Evolutionary conservation across 257 asterid species (phyloP).

Genomic region (Datura wrightii): DNA sequence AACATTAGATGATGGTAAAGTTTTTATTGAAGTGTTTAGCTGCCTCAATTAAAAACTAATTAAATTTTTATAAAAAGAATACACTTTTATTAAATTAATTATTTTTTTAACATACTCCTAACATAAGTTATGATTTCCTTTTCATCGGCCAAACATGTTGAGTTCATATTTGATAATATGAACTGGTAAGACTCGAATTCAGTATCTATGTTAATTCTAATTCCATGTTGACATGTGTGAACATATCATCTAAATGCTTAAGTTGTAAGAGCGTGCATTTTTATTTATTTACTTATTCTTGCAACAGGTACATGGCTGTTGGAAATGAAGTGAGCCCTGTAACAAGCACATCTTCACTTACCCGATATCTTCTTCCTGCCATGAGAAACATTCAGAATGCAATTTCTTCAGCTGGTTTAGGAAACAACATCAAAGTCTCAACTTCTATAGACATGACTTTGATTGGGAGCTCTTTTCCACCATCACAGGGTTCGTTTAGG

Average conservation of each 20-base stretch:
- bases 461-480: conserved; percentile 43
- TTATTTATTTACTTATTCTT: background rate
- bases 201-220: background rate
- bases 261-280: background rate
- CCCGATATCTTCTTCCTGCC: background rate
- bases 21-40: background rate
- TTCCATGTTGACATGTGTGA: background rate
- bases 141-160: background rate
- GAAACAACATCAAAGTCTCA: conserved; percentile 30
- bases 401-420: conserved; percentile 20
- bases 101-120: background rate
- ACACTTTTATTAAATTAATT: background rate
- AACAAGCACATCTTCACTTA: background rate
- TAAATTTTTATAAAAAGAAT: background rate
- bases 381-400: conserved; percentile 11
- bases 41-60: background rate
- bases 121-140: background rate
- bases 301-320: background rate
- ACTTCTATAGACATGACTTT: conserved; percentile 24
- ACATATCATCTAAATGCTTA: background rate
- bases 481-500: conserved; percentile 33
- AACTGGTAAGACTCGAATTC: background rate
- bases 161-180: background rate
- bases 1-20: background rate
- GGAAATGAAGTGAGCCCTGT: conserved; percentile 28